Evolutionary conservation across 2,329 filamentous ascomycete species (phyloP).

Genomic region (Epichloe uncinata): DNA sequence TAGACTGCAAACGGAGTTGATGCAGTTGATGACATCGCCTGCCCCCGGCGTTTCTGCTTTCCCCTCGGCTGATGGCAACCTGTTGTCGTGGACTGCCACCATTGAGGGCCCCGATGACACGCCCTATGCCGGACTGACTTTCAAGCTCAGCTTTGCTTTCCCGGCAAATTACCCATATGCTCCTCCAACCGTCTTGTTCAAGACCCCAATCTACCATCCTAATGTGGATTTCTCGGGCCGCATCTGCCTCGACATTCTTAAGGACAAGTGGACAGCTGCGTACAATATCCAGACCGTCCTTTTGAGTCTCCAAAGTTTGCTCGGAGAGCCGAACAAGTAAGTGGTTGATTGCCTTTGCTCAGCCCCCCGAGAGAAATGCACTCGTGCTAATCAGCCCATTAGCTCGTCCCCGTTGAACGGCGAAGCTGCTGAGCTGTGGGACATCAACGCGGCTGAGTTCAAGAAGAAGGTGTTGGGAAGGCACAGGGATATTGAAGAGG

Average conservation of each 20-base stretch:
- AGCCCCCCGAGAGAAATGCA: neutral
- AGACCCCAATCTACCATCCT: constrained; percentile 97
- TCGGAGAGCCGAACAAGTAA: constrained; percentile 97
- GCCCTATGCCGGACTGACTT: constrained; percentile 73
- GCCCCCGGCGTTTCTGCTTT: constrained; percentile 93
- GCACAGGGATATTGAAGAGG: constrained; percentile 52
- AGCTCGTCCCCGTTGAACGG: constrained; percentile 92
- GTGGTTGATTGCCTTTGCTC: constrained; percentile 19
- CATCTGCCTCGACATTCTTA: constrained; percentile 95
- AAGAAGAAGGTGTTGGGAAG: constrained; percentile 58
- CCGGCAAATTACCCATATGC: constrained; percentile 87
- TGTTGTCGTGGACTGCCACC: constrained; percentile 86
- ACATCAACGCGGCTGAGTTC: constrained; percentile 75
- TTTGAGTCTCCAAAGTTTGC: constrained; percentile 82
- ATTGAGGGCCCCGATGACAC: constrained; percentile 86
- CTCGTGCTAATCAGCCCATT: neutral
- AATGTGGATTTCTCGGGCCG: constrained; percentile 96
- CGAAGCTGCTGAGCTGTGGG: constrained; percentile 92
- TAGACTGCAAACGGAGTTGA: constrained; percentile 91
- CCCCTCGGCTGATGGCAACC: constrained; percentile 76
- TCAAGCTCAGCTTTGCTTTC: constrained; percentile 89
- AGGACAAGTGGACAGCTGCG: constrained; percentile 97
- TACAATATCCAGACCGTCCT: constrained; percentile 94
- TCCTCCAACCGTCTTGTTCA: constrained; percentile 86
- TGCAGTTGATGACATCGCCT: constrained; percentile 94